Evolutionary conservation across 2,329 filamentous ascomycete species (phyloP), one percentile per base, ranked within the genome.

Genomic region (Aspergillus nomiae): DNA sequence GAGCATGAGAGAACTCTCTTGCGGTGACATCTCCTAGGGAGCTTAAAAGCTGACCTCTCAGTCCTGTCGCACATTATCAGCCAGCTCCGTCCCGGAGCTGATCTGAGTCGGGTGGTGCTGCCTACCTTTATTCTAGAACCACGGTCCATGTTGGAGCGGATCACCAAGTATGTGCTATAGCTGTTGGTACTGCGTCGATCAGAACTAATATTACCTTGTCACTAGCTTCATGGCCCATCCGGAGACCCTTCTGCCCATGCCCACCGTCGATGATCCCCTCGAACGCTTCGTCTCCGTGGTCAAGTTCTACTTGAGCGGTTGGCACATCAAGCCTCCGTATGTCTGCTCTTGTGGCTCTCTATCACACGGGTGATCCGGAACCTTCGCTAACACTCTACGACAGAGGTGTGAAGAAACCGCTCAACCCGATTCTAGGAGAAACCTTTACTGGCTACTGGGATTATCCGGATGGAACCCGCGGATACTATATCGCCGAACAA

Each of bases 81-180:
- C 58, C 95, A 99, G 81, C 85, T 99, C 66, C 91, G 95, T 66
- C 95, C 95, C 14, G 95, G 95, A 68, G 95, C 95, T 72, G 95
- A 99, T 78, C 84, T 99, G 71, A 97, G 93, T 80, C 88, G 94
- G 71, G 94, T 99, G 66, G 94, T 95, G 41, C 84, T 99, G 61
- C 95, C 95, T 46, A 99, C 95, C 55, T 99, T 99, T 78, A 99
- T 99, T 73, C 88, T 99, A 71, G 95, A 99, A 79, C 95, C 95
- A 28, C 89, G 94, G 74, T 97, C 94, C 71, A 99, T 99, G 95
- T 83, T 99, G 72, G 95, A 99, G 81, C 89, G 95, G 71, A 99
- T 99, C 77, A 99, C 95, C 74, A 99, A 99, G 94, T 97, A 83
- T 59, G 60, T 68, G 21, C 32, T 24, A n/a, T 24, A 19, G 26